A percentile compares a stretch with the other conserved stretches of the same genome.
These are phyloP conservation scores for Penicillium manginii DNA, from an alignment of 495 filamentous ascomycete species.

Conservation along the genomic window DNA sequence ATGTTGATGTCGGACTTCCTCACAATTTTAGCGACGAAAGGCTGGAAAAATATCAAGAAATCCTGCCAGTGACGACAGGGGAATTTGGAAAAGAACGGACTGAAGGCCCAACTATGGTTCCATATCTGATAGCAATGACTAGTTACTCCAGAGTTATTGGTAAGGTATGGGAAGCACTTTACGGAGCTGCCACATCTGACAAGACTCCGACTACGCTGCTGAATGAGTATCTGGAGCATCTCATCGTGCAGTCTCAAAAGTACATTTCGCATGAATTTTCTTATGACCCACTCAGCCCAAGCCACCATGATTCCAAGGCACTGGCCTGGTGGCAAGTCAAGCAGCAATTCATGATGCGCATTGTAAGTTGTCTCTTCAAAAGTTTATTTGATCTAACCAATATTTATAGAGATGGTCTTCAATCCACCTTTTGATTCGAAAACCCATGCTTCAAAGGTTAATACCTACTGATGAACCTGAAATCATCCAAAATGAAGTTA, in stretches of 20 bases:
- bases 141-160: slow-evolving; percentile 30
- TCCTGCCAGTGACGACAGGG: background rate
- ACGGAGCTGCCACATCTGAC: slow-evolving; percentile 23
- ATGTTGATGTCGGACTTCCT: slow-evolving; percentile 30
- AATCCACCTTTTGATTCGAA: slow-evolving; percentile 29
- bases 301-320: background rate
- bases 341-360: slow-evolving; percentile 31
- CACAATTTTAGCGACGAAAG: slow-evolving; percentile 24
- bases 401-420: slow-evolving; percentile 29
- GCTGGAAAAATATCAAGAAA: slow-evolving; percentile 14
- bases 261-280: slow-evolving; percentile 21
- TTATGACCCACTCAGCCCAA: slow-evolving; percentile 13
- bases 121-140: slow-evolving; percentile 29
- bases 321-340: slow-evolving; percentile 28
- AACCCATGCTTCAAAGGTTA: slow-evolving; percentile 25
- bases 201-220: slow-evolving; percentile 19
- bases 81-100: background rate
- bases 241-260: slow-evolving; percentile 25
- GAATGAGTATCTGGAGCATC: slow-evolving; percentile 27
- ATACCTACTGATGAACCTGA: slow-evolving; percentile 7
- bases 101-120: slow-evolving; percentile 3
- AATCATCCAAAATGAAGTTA: slow-evolving; percentile 24
- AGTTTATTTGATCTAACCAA: background rate
- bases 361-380: slow-evolving; percentile 15
- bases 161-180: slow-evolving; percentile 34